Conservation (phyloP, 2,329 filamentous ascomycete species). For the Scytalidium sp. region DNA sequence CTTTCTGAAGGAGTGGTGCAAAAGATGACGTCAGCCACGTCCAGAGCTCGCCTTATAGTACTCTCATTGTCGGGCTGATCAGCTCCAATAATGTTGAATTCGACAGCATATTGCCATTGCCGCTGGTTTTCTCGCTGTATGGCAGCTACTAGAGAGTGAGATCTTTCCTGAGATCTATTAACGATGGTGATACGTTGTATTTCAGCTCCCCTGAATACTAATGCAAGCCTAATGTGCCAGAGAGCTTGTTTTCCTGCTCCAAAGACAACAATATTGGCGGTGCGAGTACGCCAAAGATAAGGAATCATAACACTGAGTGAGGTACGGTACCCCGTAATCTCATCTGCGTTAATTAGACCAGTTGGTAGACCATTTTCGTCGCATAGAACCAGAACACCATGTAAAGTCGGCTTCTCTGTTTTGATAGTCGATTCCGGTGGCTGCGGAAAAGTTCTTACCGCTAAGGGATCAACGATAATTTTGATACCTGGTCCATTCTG, state of each 20-base stretch:
- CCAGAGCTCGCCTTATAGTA: slow-evolving; percentile 59
- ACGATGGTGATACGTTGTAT: slow-evolving; percentile 1
- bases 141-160: slow-evolving; percentile 50
- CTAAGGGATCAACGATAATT: too few relatives aligned
- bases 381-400: too few relatives aligned
- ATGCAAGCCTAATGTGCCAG: slow-evolving; percentile 82
- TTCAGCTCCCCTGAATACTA: slow-evolving; percentile 41
- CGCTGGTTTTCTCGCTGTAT: too few relatives aligned
- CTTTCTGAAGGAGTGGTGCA: slow-evolving; percentile 74
- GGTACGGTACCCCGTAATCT: slow-evolving; percentile 74
- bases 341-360: slow-evolving; percentile 59
- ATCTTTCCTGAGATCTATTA: background rate
- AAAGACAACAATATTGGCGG: slow-evolving; percentile 73
- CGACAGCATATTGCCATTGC: too few relatives aligned
- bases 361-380: too few relatives aligned
- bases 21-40: slow-evolving; percentile 74
- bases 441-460: too few relatives aligned
- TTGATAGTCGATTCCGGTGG: too few relatives aligned
- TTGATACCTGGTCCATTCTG: too few relatives aligned
- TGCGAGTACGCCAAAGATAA: slow-evolving; percentile 57
- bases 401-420: too few relatives aligned
- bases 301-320: slow-evolving; percentile 66
- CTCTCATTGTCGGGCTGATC: slow-evolving; percentile 42
- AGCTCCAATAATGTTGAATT: slow-evolving; percentile 54
- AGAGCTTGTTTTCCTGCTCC: slow-evolving; percentile 84